Percentiles rank a stretch among this genome's conserved stretches.
These are phyloP conservation scores for Leccinum imitatum DNA, from an alignment of 768 basidiomycete genomes.

Conservation along the genomic window DNA sequence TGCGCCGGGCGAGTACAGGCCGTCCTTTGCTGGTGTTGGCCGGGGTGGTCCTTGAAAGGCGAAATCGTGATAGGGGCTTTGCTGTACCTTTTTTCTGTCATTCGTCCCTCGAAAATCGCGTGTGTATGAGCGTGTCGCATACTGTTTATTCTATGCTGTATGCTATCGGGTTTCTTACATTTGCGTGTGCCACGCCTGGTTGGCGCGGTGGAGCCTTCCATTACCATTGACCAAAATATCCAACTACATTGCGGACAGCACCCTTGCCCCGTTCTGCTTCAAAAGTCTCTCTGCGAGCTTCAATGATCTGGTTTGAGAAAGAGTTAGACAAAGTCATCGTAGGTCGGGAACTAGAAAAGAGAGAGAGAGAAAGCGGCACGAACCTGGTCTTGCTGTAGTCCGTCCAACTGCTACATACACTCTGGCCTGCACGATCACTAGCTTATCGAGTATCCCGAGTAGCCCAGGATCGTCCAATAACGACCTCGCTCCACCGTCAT, in stretches of 20 bases:
- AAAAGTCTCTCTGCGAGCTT: background rate
- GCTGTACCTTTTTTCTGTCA: no score
- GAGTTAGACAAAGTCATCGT: background rate
- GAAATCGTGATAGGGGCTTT: no score
- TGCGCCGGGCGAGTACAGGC: slow-evolving; percentile 86
- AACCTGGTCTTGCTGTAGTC: slow-evolving; percentile 51
- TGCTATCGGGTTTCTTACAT: no score
- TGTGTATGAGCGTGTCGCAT: slow-evolving; percentile 24
- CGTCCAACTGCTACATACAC: slow-evolving; percentile 51
- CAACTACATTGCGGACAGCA: no score
- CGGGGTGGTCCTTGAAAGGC: no score
- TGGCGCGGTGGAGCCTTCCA: background rate
- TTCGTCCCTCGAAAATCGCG: no score
- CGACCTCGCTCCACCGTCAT: background rate
- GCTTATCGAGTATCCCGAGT: slow-evolving; percentile 56
- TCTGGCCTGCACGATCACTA: slow-evolving; percentile 46
- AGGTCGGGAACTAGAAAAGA: background rate
- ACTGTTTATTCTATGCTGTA: background rate
- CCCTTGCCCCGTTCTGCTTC: background rate
- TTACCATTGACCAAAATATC: no score
- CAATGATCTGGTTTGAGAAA: background rate
- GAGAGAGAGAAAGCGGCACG: slow-evolving; percentile 3
- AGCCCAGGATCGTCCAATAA: slow-evolving; percentile 49
- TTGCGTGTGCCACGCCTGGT: no score
- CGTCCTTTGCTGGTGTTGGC: slow-evolving; percentile 53